Conservation (phyloP, 2,329 filamentous ascomycete species). For the Leptographium radiaticola region DNA sequence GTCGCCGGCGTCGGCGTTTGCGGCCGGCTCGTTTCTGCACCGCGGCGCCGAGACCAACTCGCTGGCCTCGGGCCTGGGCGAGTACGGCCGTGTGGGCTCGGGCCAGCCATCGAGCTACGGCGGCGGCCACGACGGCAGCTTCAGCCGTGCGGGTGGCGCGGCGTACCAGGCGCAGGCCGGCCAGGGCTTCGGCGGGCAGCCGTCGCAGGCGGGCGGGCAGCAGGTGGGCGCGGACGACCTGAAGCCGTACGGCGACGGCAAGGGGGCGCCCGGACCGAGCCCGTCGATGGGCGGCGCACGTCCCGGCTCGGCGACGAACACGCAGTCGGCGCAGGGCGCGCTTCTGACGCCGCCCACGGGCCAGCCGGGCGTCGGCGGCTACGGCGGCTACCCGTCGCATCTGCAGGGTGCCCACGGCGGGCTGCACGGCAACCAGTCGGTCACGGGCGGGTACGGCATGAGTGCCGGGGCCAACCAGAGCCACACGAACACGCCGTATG, state of each 20-base stretch:
- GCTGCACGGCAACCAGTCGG: constrained; percentile 36
- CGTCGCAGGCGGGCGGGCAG: constrained; percentile 29
- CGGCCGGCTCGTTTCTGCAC: constrained; percentile 33
- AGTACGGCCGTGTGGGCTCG: constrained; percentile 31
- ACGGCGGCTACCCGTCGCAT: constrained; percentile 43
- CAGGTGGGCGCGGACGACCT: constrained; percentile 36
- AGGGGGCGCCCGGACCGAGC: constrained; percentile 40
- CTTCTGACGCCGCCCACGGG: constrained; percentile 42
- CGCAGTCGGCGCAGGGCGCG: constrained; percentile 35
- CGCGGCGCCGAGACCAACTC: constrained; percentile 34
- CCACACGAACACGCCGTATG: constrained; percentile 42
- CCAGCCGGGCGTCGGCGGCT: constrained; percentile 39
- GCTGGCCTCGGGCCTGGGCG: constrained; percentile 32
- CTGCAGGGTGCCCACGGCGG: constrained; percentile 33
- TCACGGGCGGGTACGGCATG: constrained; percentile 37
- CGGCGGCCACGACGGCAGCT: constrained; percentile 38
- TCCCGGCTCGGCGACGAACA: constrained; percentile 45
- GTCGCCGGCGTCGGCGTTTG: constrained; percentile 39
- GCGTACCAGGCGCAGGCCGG: constrained; percentile 41
- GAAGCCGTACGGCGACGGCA: constrained; percentile 46
- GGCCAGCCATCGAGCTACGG: constrained; percentile 38
- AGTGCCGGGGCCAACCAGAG: constrained; percentile 35
- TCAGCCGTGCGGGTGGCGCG: constrained; percentile 33
- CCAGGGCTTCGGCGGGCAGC: constrained; percentile 38
- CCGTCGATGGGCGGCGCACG: constrained; percentile 42